Base-by-base conservation (phyloP, 2,329 filamentous ascomycete genomes). In the Huntiella abstrusa region DNA sequence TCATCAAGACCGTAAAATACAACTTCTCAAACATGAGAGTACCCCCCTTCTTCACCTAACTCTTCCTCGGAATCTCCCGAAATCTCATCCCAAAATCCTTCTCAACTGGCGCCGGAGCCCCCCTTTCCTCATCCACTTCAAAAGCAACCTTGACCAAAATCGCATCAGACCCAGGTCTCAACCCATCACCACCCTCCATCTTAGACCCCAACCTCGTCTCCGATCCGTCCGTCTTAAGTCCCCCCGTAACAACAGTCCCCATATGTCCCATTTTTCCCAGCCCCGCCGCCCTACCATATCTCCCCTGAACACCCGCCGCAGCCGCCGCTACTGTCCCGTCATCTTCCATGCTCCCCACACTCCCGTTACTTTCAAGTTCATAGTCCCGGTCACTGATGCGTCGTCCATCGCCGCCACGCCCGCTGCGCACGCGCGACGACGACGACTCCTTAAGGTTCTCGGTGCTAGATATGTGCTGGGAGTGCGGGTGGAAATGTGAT, bases 121-220 rank as follows among this genome's bases (percentile, higher is more conserved):
- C 34, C 37, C 41, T 33, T 45, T 52, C 11, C 33, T 62, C 58
- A 17, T 60, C 55, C 15, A 62, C 48, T n/a, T 57, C 53, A 46
- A 62, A 61, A n/a, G 61, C 60, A 34, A 62, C 55, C 39, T 58
- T 54, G 7, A 62, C 60, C 37, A 61, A 50, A 16, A 62, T 62
- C 0, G 58, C 59, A 34, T 60, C 58, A 0, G 53, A 45, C 2
- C 48, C 48, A 6, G 48, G 37, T 15, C 41, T 40, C 32, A 45
- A 43, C 8, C 32, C 41, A 17, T 46, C 34, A 17, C 47, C 32
- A 8, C 28, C 41, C 22, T 28, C 22, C 22, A 11, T 46, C 38
- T 5, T 33, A 33, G 16, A 16, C 22, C 22, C 22, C 22, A 28
- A 28, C 22, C 22, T 28, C 33, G 38, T 17, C 17, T 40, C 22